phyloP scores from a whole-genome alignment of 805 yeast genomes.

The Kodamaea sagamina region DNA sequence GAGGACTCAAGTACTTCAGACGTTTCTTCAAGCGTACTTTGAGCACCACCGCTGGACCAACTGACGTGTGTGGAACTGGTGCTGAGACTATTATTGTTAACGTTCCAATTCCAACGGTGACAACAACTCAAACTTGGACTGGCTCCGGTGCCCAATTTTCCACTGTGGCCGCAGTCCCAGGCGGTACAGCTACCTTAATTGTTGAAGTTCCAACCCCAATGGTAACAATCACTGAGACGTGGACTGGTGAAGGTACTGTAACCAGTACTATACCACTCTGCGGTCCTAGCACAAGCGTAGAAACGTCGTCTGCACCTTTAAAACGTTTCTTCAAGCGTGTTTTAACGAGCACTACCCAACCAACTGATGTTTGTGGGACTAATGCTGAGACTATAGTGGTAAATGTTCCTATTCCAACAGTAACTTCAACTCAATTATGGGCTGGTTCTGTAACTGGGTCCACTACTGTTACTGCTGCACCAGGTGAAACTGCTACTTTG shows the following conservation, averaged over 20 bases:
- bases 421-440: not conserved
- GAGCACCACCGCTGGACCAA: too few relatives aligned
- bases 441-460: not conserved
- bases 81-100: too few relatives aligned
- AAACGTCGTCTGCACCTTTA: too few relatives aligned
- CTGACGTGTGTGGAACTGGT: too few relatives aligned
- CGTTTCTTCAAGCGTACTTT: not conserved
- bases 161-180: constrained; percentile 13
- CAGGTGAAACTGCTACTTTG: constrained; percentile 3
- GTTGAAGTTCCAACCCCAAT: constrained; percentile 13
- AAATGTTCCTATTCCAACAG: constrained; percentile 16
- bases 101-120: constrained; percentile 16
- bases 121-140: constrained; percentile 13
- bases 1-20: too few relatives aligned
- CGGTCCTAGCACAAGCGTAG: too few relatives aligned
- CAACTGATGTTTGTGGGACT: constrained; percentile 9
- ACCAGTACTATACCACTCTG: constrained; percentile 1
- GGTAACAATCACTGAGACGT: not conserved
- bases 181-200: constrained; percentile 12
- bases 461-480: not conserved
- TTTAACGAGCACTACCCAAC: too few relatives aligned
- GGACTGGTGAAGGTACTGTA: constrained; percentile 8
- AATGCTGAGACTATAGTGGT: constrained; percentile 15
- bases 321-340: constrained; percentile 12
- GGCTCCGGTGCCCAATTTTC: constrained; percentile 1